Evolutionary conservation across 331 rosid genomes (phyloP).

Genomic region (Prunus yedoensis): DNA sequence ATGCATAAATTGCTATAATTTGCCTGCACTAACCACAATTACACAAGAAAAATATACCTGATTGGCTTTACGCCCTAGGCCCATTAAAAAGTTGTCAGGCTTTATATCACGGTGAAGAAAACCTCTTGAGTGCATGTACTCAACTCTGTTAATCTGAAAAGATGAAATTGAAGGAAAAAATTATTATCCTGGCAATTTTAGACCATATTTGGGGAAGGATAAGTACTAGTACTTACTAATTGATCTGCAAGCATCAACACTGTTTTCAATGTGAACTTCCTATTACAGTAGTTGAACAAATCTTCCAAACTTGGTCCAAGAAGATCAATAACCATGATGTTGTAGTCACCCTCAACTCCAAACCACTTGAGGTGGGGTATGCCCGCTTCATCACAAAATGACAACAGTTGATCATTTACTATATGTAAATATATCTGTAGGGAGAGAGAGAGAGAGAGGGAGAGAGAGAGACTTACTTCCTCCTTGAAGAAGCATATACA

Average conservation of each 20-base stretch:
- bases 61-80: constrained; percentile 94
- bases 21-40: neutral
- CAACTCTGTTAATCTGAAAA: constrained; percentile 95
- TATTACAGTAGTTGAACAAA: constrained; percentile 92
- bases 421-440: neutral
- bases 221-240: constrained; percentile 55
- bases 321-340: constrained; percentile 95
- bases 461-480: constrained; percentile 65
- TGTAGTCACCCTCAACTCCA: constrained; percentile 95
- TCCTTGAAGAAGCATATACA: constrained; percentile 99
- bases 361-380: constrained; percentile 99
- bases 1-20: neutral
- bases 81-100: constrained; percentile 99
- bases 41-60: constrained; percentile 54
- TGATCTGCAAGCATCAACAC: constrained; percentile 99
- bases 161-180: constrained; percentile 10
- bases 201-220: constrained; percentile 10
- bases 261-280: constrained; percentile 83
- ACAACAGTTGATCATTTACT: neutral
- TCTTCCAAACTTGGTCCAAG: constrained; percentile 99
- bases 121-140: constrained; percentile 98
- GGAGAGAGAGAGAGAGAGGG: neutral
- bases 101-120: constrained; percentile 99
- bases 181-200: constrained; percentile 18
- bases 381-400: constrained; percentile 71